Base-by-base conservation (phyloP, 2,329 filamentous ascomycete genomes). In the Stagonosporopsis rhizophila region DNA sequence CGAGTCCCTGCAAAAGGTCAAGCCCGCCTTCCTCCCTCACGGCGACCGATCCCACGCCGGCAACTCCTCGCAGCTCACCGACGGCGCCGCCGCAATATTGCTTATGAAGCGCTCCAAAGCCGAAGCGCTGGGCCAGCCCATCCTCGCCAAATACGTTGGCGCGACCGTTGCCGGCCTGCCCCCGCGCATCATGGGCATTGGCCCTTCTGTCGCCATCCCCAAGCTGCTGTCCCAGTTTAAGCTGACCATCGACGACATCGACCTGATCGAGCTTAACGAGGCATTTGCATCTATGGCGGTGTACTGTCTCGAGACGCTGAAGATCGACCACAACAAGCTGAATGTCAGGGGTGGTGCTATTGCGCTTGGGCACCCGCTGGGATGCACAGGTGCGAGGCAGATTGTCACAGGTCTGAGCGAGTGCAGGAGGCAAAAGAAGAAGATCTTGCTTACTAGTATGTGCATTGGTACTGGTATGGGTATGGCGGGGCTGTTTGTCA, bases 261-360 rank as follows among this genome's bases (percentile, higher is more conserved):
- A 99, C 72, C 84, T 98, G 32, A 83, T 94, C 67, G 95, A 98
- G 84, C 80, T 99, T 73, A 99, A 99, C 81, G 95, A 99, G 84
- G 95, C 95, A 1, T 99, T 99, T 71, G 94, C 93, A 20, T 95
- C 90, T 48, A 98, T 98, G 95, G 93, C 92, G 1, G 93, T 97
- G 27, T 98, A 97, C 85, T 96, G 92, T 79, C 80, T 90, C 4
- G 76, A 82, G 56, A 79, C 74, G 64, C 83, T 95, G 46, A 85
- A 85, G 63, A 80, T 94, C 46, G 87, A 90, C 72, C 85, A 84
- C 77, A 77, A 83, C 69, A 94, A 92, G 85, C 85, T 95, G 83
- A 95, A 95, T 80, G 84, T 88, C 23, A 83, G 89, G 58, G 91
- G 91, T 66, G 91, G 91, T 61, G 91, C 91, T 63, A 94, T 95